Conservation (phyloP, 2,329 filamentous ascomycete species). For the Alternaria sp. region DNA sequence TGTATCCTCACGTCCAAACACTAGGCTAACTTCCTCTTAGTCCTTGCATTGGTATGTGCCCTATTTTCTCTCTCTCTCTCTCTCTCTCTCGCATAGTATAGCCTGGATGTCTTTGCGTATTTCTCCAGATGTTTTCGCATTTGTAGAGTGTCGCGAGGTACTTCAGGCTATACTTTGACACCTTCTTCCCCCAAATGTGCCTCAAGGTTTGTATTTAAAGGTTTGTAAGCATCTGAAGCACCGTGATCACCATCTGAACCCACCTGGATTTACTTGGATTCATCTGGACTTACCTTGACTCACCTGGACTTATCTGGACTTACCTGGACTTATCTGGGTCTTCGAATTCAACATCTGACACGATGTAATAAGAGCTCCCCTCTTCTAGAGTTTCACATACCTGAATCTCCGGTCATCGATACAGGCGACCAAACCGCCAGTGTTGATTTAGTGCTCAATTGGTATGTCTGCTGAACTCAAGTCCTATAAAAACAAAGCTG, state of each 20-base stretch:
- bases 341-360: not conserved
- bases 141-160: not conserved
- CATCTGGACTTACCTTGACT: not conserved
- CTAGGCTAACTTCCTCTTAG: not conserved
- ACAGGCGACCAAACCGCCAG: too few relatives aligned
- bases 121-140: not conserved
- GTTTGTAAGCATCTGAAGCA: not conserved
- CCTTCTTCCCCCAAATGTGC: not conserved
- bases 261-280: not conserved
- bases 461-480: too few relatives aligned
- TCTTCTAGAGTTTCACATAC: too few relatives aligned
- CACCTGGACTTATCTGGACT: not conserved
- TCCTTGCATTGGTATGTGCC: conserved; percentile 61
- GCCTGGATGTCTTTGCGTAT: not conserved
- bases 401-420: too few relatives aligned
- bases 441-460: too few relatives aligned
- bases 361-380: too few relatives aligned
- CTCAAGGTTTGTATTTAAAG: not conserved
- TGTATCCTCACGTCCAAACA: not conserved
- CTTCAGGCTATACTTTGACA: conserved; percentile 2
- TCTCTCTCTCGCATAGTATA: not conserved
- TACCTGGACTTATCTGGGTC: not conserved
- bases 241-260: not conserved
- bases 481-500: too few relatives aligned
- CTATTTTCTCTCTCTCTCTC: not conserved